Evolutionary conservation across 2,329 filamentous ascomycete species (phyloP).

Genomic region (Paraphoma chrysanthemicola): DNA sequence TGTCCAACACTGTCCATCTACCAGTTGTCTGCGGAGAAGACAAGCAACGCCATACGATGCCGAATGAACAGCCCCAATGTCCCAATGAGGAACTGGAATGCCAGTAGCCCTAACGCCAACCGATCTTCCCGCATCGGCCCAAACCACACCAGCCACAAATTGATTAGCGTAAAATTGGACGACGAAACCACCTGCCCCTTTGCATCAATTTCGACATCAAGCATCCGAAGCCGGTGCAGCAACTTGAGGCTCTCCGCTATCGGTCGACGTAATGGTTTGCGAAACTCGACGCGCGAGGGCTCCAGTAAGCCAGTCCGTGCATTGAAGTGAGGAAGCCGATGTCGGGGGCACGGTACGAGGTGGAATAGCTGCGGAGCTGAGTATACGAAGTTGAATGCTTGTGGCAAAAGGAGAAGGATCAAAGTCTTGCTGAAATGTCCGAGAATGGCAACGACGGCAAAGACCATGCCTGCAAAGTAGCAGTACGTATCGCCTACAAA

Average conservation of each 20-base stretch:
- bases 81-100: slow-evolving; percentile 78
- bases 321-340: slow-evolving; percentile 90
- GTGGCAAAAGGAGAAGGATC: slow-evolving; percentile 86
- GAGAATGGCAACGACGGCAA: slow-evolving; percentile 94
- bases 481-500: slow-evolving; percentile 99
- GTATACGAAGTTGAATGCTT: slow-evolving; percentile 97
- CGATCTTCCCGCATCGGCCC: slow-evolving; percentile 88
- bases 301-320: slow-evolving; percentile 83
- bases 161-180: slow-evolving; percentile 90
- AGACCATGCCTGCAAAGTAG: slow-evolving; percentile 99
- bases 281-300: slow-evolving; percentile 79
- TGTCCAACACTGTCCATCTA: slow-evolving; percentile 14
- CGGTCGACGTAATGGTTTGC: slow-evolving; percentile 70
- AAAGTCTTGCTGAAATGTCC: slow-evolving; percentile 99
- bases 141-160: slow-evolving; percentile 95
- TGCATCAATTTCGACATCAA: slow-evolving; percentile 72
- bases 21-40: slow-evolving; percentile 89
- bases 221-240: slow-evolving; percentile 70
- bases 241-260: slow-evolving; percentile 71
- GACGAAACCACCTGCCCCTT: slow-evolving; percentile 77
- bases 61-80: slow-evolving; percentile 84
- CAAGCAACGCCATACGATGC: slow-evolving; percentile 82
- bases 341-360: slow-evolving; percentile 88
- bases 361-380: slow-evolving; percentile 91
- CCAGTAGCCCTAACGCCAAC: slow-evolving; percentile 78